Base-by-base conservation (phyloP, 2,329 filamentous ascomycete species). In the Tolypocladium ovalisporum region DNA sequence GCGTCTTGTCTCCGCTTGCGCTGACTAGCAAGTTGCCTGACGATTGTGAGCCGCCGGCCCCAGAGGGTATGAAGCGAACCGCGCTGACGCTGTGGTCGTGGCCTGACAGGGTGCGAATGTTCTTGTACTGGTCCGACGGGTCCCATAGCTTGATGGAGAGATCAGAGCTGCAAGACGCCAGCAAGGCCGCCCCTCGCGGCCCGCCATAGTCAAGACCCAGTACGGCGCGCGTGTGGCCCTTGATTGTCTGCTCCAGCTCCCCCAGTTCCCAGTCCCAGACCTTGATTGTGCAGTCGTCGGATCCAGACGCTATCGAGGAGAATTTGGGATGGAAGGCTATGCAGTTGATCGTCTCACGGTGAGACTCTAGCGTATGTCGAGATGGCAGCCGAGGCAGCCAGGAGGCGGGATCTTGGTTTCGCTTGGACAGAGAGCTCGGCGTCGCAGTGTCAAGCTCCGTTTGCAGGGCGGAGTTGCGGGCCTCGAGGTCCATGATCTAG, bases 191-290 rank as follows among this genome's bases (percentile, higher is more conserved):
- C 47, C 89, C 88, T 67, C 88, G 80, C 1, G 90, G 90, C 0
- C 92, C 92, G 40, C 93, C 92, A 73, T 89, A 97, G 67, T 97
- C 92, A 39, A 96, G 84, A 68, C 96, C 91, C 34, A 94, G 75
- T 1, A 97, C 90, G 4, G 90, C 84, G 68, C 89, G 91, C 6
- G 91, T 97, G 67, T 97, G 93, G 1, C 90, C 91, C 69, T 97
- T 97, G 58, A 97, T 82, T 0, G 92, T 97, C 61, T 87, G 79
- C 70, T 97, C 92, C 4, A 96, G 78, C 72, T 97, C 92, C 53
- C 93, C 93, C 29, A 95, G 75, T 67, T 97, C 92, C 88, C 91
- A 97, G 68, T 97, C 92, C 92, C 92, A 97, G 57, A 97, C 92
- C 68, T 97, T 97, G 71, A 97, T 96, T 9, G 89, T 96, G 56